These are phyloP conservation scores for Plasmodium gallinaceum DNA, from an alignment of 169 alveolate genomes.

Conservation along the genomic window DNA sequence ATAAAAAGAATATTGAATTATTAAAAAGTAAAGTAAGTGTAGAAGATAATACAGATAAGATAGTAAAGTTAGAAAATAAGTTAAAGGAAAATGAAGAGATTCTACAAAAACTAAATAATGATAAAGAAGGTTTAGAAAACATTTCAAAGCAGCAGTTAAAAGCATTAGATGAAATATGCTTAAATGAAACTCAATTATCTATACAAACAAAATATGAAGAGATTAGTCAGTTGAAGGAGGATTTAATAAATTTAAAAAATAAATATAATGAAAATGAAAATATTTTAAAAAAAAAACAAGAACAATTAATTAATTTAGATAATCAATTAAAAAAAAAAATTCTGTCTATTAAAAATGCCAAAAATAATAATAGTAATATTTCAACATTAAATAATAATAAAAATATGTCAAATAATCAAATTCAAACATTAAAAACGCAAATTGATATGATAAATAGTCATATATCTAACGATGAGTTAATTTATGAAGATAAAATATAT, in stretches of 20 bases:
- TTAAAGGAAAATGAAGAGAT: conserved; percentile 71
- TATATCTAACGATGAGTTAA: conserved; percentile 37
- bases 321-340: conserved; percentile 68
- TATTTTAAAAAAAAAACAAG: conserved; percentile 62
- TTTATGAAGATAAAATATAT: conserved; percentile 51
- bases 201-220: conserved; percentile 76
- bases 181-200: conserved; percentile 68
- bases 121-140: conserved; percentile 60
- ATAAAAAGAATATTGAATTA: conserved; percentile 62
- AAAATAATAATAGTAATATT: conserved; percentile 23
- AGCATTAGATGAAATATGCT: conserved; percentile 72
- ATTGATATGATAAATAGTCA: conserved; percentile 68
- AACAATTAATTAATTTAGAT: conserved; percentile 56
- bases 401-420: conserved; percentile 29
- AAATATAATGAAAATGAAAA: conserved; percentile 58
- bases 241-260: conserved; percentile 42
- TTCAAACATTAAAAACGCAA: conserved; percentile 64
- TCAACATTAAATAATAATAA: conserved; percentile 22
- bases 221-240: conserved; percentile 63
- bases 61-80: conserved; percentile 64
- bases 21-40: conserved; percentile 67
- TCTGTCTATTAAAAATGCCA: conserved; percentile 35
- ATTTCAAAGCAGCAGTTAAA: conserved; percentile 61
- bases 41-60: conserved; percentile 71
- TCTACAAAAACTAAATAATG: conserved; percentile 65